Evolutionary conservation across 331 rosid species (phyloP).

Genomic region (Arachis monticola): DNA sequence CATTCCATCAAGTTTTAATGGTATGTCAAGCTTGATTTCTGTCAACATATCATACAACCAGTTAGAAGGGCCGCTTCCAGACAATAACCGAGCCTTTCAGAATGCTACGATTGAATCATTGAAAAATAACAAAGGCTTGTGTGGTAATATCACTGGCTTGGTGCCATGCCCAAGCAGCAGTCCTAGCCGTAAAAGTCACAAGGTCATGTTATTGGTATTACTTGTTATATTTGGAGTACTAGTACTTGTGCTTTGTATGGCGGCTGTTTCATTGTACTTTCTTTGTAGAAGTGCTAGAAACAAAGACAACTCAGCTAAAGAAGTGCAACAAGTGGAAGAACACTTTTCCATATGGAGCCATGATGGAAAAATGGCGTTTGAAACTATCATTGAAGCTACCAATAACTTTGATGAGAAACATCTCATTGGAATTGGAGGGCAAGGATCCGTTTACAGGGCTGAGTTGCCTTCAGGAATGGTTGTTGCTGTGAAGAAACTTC

Average conservation of each 20-base stretch:
- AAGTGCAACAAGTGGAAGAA: neutral
- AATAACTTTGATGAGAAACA: slow-evolving; percentile 32
- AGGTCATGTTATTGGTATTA: neutral
- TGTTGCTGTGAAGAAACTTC: slow-evolving; percentile 59
- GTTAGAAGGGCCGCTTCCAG: slow-evolving; percentile 35
- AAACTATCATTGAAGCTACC: slow-evolving; percentile 41
- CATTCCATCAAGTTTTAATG: slow-evolving; percentile 19
- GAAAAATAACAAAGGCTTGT: slow-evolving; percentile 32
- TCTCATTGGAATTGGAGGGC: slow-evolving; percentile 45
- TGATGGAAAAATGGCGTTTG: slow-evolving; percentile 34
- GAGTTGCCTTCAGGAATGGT: slow-evolving; percentile 28
- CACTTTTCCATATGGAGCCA: slow-evolving; percentile 30
- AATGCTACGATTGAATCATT: slow-evolving; percentile 30
- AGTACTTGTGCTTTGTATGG: neutral
- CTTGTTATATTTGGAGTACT: neutral
- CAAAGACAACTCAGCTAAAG: neutral
- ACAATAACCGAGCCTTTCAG: slow-evolving; percentile 19
- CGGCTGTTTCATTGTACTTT: slow-evolving; percentile 19
- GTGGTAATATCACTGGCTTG: slow-evolving; percentile 28
- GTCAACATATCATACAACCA: slow-evolving; percentile 33
- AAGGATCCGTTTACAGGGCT: slow-evolving; percentile 54
- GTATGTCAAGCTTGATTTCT: neutral
- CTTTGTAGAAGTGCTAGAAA: neutral
- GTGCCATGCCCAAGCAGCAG: slow-evolving; percentile 6
- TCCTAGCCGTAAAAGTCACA: neutral